Percentiles rank a stretch among this genome's conserved stretches.
phyloP scores from a whole-genome alignment of 1,139 yeast genomes.

The Yamadazyma diospyri region DNA sequence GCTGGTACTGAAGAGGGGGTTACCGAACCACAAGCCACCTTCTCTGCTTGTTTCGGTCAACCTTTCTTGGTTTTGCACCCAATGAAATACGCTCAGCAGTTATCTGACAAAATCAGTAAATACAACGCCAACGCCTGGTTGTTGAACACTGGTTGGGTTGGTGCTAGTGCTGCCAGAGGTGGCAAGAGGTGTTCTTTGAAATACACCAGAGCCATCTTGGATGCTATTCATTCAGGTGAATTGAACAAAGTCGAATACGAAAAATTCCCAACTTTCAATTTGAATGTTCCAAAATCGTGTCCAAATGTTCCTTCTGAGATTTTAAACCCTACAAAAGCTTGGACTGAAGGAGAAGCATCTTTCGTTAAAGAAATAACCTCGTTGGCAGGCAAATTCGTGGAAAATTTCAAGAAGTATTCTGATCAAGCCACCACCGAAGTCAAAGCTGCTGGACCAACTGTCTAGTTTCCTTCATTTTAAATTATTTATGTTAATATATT shows the following conservation, averaged over 20 bases:
- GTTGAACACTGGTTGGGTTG: slow-evolving; percentile 98
- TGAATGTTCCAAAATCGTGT: slow-evolving; percentile 79
- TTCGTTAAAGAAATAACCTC: slow-evolving; percentile 67
- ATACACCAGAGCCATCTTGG: slow-evolving; percentile 95
- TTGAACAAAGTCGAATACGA: slow-evolving; percentile 79
- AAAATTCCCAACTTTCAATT: slow-evolving; percentile 80
- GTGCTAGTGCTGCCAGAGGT: slow-evolving; percentile 86
- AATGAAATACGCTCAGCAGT: slow-evolving; percentile 95
- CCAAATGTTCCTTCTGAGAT: slow-evolving; percentile 82
- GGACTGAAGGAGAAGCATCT: slow-evolving; percentile 71
- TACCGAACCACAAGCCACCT: slow-evolving; percentile 97
- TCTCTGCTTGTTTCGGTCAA: slow-evolving; percentile 98
- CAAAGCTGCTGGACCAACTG: slow-evolving; percentile 84
- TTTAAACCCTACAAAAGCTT: slow-evolving; percentile 82
- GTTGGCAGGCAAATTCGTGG: slow-evolving; percentile 75
- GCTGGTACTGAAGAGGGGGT: slow-evolving; percentile 99
- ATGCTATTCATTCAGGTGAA: slow-evolving; percentile 91
- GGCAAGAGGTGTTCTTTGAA: slow-evolving; percentile 98
- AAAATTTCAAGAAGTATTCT: slow-evolving; percentile 83
- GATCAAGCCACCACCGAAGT: slow-evolving; percentile 84
- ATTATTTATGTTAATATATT: slow-evolving; percentile 3
- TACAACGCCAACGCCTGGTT: slow-evolving; percentile 95
- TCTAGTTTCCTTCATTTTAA: slow-evolving; percentile 18
- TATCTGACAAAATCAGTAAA: slow-evolving; percentile 85
- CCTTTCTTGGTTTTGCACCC: slow-evolving; percentile 98